phyloP scores from a whole-genome alignment of 257 asterid species.

The Cynanchum wilfordii region DNA sequence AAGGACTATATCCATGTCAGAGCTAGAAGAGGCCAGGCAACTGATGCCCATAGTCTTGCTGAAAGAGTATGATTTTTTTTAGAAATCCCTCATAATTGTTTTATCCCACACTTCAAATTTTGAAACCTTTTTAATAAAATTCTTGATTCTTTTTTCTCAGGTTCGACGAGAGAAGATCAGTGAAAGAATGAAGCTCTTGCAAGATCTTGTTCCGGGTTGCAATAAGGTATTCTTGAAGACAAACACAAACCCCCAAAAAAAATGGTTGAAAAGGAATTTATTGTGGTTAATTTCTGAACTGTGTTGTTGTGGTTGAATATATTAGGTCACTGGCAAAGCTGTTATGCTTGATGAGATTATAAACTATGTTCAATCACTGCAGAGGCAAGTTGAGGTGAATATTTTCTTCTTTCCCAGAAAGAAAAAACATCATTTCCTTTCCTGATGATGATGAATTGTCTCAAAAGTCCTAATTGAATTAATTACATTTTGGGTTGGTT shows the following conservation, averaged over 20 bases:
- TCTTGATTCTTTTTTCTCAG: conserved; percentile 24
- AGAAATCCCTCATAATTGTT: background rate
- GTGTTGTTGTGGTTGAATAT: background rate
- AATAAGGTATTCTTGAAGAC: conserved; percentile 49
- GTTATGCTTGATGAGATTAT: conserved; percentile 98
- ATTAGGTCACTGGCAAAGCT: conserved; percentile 88
- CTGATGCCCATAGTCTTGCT: conserved; percentile 94
- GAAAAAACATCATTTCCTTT: too few species aligned
- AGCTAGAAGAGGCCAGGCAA: conserved; percentile 94
- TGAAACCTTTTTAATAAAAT: background rate
- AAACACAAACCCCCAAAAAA: background rate
- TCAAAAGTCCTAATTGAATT: background rate
- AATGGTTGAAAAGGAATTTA: background rate
- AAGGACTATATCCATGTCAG: conserved; percentile 92
- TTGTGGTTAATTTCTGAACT: conserved; percentile 7
- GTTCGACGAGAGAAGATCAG: conserved; percentile 89
- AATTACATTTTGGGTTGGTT: background rate
- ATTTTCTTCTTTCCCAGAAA: background rate
- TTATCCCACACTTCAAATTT: too few species aligned
- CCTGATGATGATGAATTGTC: background rate
- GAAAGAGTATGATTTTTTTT: conserved; percentile 55
- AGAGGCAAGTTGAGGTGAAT: conserved; percentile 83
- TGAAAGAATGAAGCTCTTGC: conserved; percentile 81
- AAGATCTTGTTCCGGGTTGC: conserved; percentile 98
- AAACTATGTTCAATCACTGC: conserved; percentile 79